These are phyloP conservation scores for Rhodamnia argentea DNA, from an alignment of 345 rosid genomes.

Conservation along the genomic window DNA sequence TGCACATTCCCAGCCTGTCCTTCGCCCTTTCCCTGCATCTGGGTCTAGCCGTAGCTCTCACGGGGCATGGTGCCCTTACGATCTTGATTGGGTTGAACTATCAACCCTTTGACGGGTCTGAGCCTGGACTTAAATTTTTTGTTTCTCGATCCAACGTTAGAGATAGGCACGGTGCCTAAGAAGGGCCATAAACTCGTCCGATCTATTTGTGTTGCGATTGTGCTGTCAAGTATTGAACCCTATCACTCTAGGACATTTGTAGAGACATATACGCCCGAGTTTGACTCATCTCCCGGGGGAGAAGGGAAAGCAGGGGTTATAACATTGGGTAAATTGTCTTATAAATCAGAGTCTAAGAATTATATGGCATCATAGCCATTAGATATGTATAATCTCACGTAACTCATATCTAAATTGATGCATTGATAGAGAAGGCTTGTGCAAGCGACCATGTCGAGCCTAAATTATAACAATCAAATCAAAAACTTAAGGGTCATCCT, in stretches of 20 bases:
- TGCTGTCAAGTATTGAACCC: background rate
- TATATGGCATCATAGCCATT: background rate
- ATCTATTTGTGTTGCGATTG: background rate
- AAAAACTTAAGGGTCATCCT: too few relatives aligned
- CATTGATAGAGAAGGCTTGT: background rate
- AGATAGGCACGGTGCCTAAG: background rate
- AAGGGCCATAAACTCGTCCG: background rate
- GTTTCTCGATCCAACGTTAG: background rate
- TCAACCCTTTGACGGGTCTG: too few relatives aligned
- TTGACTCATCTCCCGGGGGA: too few relatives aligned
- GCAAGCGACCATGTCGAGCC: too few relatives aligned
- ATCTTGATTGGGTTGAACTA: background rate
- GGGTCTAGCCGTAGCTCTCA: background rate
- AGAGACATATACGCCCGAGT: background rate
- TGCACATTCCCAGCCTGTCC: background rate
- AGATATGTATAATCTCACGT: background rate
- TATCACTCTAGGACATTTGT: background rate
- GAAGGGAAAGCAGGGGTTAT: background rate
- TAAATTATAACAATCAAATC: too few relatives aligned
- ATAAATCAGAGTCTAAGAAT: background rate
- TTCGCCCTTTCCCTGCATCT: background rate
- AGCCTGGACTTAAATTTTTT: background rate
- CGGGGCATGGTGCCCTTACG: background rate
- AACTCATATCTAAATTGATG: background rate
- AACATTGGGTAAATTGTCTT: too few relatives aligned